Conservation (phyloP, 2,329 filamentous ascomycete species). For the Metarhizium guizhouense region DNA sequence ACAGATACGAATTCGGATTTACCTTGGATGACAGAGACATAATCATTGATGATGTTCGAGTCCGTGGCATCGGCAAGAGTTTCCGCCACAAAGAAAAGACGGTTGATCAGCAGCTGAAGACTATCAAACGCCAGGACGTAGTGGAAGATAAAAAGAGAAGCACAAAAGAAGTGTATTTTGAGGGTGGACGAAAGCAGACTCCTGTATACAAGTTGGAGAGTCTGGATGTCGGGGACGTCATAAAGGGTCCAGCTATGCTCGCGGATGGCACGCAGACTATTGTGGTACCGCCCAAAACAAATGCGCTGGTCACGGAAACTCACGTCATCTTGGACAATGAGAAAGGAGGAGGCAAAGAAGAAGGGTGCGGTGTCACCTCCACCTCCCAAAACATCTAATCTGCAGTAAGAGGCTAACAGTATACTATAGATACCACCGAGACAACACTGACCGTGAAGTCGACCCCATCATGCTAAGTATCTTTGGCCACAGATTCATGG, state of each 20-base stretch:
- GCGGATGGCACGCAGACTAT: conserved; percentile 88
- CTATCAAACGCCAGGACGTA: conserved; percentile 51
- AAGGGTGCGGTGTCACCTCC: conserved; percentile 11
- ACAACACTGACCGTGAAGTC: conserved; percentile 28
- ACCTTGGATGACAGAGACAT: conserved; percentile 77
- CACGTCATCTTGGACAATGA: conserved; percentile 84
- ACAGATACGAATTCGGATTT: conserved; percentile 90
- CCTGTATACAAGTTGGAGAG: conserved; percentile 76
- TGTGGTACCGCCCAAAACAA: conserved; percentile 71
- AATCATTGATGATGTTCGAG: conserved; percentile 82
- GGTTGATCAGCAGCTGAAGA: conserved; percentile 73
- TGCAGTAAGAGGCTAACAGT: neutral
- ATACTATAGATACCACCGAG: conserved; percentile 12
- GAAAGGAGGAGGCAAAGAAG: conserved; percentile 35
- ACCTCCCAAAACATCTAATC: neutral
- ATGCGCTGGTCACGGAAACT: conserved; percentile 70
- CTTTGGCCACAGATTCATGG: conserved; percentile 78
- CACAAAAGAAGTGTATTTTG: conserved; percentile 71
- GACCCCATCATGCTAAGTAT: conserved; percentile 74
- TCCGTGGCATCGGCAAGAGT: conserved; percentile 82
- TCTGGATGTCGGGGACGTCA: conserved; percentile 60
- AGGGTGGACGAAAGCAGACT: conserved; percentile 67
- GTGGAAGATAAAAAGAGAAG: conserved; percentile 53
- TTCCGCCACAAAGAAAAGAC: conserved; percentile 73
- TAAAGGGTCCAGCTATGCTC: conserved; percentile 76